Conservation (phyloP, 352 stramenopile species). For the Globisporangium irregulare region DNA sequence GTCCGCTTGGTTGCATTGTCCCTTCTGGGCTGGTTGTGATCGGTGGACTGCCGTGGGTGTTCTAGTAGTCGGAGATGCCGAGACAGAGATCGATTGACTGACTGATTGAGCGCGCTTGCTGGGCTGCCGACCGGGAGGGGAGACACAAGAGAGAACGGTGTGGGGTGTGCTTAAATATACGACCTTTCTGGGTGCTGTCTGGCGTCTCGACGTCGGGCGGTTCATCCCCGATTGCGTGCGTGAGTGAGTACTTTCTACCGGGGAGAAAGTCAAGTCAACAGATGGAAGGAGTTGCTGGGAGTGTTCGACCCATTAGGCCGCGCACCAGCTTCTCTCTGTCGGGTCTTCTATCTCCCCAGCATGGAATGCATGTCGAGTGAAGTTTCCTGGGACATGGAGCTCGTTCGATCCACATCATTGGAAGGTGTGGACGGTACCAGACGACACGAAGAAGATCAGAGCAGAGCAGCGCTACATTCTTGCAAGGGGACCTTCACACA, state of each 20-base stretch:
- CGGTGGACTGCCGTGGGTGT: constrained; percentile 1
- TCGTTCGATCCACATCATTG: constrained; percentile 5
- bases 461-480: not conserved
- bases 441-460: not conserved
- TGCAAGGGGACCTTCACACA: not conserved
- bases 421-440: not conserved
- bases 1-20: not conserved
- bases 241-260: constrained; percentile 47
- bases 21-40: not conserved
- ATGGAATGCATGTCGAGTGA: not conserved
- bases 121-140: constrained; percentile 12
- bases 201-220: constrained; percentile 14
- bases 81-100: not conserved
- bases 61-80: constrained; percentile 12
- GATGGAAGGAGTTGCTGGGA: not conserved
- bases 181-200: constrained; percentile 78
- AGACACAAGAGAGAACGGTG: constrained; percentile 11
- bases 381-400: constrained; percentile 1
- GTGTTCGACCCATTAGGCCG: constrained; percentile 18
- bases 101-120: not conserved
- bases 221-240: constrained; percentile 84
- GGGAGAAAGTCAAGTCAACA: not conserved
- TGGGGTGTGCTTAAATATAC: constrained; percentile 57
- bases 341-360: not conserved
- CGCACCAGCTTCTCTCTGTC: not conserved